These are phyloP conservation scores for Fusarium sp. DNA, from an alignment of 2,329 filamentous ascomycete genomes.

Conservation along the genomic window DNA sequence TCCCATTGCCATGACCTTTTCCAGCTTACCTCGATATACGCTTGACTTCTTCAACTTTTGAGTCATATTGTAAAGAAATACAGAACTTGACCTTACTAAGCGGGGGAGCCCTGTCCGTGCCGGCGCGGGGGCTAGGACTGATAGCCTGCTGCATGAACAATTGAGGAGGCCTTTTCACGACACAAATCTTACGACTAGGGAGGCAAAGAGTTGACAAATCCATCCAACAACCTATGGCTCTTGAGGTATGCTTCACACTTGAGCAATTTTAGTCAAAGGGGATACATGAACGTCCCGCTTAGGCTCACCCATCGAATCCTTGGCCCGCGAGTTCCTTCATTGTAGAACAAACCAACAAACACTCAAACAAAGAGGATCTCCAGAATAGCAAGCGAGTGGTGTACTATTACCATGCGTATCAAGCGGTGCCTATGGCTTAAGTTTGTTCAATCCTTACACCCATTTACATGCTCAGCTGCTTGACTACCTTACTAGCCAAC, in stretches of 20 bases:
- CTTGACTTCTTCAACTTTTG: neutral
- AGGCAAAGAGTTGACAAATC: conserved; percentile 21
- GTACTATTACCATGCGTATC: conserved; percentile 23
- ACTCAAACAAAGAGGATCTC: conserved; percentile 11
- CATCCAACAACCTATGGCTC: conserved; percentile 24
- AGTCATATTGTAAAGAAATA: conserved; percentile 1
- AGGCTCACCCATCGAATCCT: neutral
- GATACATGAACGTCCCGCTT: neutral
- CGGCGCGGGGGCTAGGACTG: conserved; percentile 31
- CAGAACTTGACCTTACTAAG: conserved; percentile 28
- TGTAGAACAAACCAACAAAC: conserved; percentile 4
- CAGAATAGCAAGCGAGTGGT: conserved; percentile 10
- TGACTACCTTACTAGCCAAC: conserved; percentile 8
- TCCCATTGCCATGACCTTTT: conserved; percentile 17
- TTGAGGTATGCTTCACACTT: neutral
- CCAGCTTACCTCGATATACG: neutral
- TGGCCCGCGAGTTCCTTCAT: neutral
- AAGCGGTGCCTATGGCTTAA: conserved; percentile 25
- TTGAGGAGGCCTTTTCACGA: conserved; percentile 1
- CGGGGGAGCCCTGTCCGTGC: conserved; percentile 34
- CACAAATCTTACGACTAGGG: conserved; percentile 37
- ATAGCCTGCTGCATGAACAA: conserved; percentile 19
- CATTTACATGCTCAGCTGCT: neutral
- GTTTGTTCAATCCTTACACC: conserved; percentile 11
- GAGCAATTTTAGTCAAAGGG: conserved; percentile 1